Evolutionary conservation across 495 filamentous ascomycete species (phyloP).

Genomic region (Podospora pseudoanserina): DNA sequence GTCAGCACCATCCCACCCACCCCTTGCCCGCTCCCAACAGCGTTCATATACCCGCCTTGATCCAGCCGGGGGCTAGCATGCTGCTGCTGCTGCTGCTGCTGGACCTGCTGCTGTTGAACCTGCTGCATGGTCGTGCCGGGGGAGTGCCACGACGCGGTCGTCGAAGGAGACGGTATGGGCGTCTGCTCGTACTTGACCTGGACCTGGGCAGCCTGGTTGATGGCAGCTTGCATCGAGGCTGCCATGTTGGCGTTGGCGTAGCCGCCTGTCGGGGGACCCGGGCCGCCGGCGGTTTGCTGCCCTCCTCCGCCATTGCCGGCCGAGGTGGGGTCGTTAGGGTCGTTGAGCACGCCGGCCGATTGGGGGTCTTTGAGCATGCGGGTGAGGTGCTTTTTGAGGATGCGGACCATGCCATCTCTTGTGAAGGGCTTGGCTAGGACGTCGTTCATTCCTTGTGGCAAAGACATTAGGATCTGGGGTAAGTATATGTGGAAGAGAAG

Average conservation of each 20-base stretch:
- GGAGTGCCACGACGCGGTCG: conserved; percentile 70
- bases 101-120: not conserved
- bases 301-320: conserved; percentile 9
- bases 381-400: conserved; percentile 83
- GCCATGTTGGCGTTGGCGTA: conserved; percentile 16
- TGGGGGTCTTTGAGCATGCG: conserved; percentile 60
- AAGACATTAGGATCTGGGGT: not conserved
- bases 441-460: conserved; percentile 85
- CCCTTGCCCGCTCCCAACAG: conserved; percentile 32
- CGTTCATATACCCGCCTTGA: conserved; percentile 38
- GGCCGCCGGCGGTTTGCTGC: conserved; percentile 19
- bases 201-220: conserved; percentile 26
- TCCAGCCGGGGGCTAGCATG: conserved; percentile 58
- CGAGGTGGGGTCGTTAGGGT: not conserved
- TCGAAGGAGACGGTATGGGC: conserved; percentile 70
- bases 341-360: conserved; percentile 16
- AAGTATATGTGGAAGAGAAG: not conserved
- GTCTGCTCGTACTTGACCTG: conserved; percentile 80
- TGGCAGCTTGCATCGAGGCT: conserved; percentile 13
- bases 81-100: conserved; percentile 23
- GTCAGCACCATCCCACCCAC: conserved; percentile 44
- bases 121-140: conserved; percentile 54
- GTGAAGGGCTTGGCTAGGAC: conserved; percentile 97
- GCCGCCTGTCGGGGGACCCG: conserved; percentile 22
- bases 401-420: conserved; percentile 84